These are phyloP conservation scores for Boletus mariae DNA, from an alignment of 1,284 basidiomycete species.

Conservation along the genomic window DNA sequence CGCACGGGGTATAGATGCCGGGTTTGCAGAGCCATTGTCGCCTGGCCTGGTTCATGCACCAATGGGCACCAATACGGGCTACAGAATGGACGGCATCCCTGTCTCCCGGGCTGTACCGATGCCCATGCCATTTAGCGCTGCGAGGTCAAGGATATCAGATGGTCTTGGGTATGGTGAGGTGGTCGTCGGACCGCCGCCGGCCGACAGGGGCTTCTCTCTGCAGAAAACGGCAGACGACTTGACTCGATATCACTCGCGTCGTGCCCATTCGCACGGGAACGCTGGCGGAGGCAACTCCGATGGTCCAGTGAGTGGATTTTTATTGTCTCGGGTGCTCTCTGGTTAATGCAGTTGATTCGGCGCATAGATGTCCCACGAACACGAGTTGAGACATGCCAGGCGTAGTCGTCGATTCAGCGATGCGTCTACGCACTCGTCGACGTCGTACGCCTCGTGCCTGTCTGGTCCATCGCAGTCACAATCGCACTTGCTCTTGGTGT, in stretches of 20 bases:
- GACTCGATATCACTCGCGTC: not conserved
- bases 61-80: not conserved
- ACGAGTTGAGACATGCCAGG: not conserved
- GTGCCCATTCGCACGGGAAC: not conserved
- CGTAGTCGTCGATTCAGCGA: slow-evolving; percentile 21
- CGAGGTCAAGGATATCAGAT: not conserved
- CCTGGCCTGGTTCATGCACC: not conserved
- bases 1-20: not conserved
- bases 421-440: slow-evolving; percentile 16
- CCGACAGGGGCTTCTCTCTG: not conserved
- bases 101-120: slow-evolving; percentile 10
- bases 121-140: not conserved
- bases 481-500: slow-evolving; percentile 13
- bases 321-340: not conserved
- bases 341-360: not conserved
- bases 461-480: slow-evolving; percentile 20
- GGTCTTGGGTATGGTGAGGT: slow-evolving; percentile 1
- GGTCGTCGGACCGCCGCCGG: not conserved
- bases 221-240: not conserved
- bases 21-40: not conserved
- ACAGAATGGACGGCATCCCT: slow-evolving; percentile 7
- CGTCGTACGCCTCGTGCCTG: slow-evolving; percentile 22
- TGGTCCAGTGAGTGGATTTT: slow-evolving; percentile 8
- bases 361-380: slow-evolving; percentile 5
- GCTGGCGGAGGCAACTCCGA: not conserved